Percentiles rank a stretch among this genome's conserved stretches.
Conservation (phyloP, 805 yeast genomes). For the Yarrowia alimentaria region DNA sequence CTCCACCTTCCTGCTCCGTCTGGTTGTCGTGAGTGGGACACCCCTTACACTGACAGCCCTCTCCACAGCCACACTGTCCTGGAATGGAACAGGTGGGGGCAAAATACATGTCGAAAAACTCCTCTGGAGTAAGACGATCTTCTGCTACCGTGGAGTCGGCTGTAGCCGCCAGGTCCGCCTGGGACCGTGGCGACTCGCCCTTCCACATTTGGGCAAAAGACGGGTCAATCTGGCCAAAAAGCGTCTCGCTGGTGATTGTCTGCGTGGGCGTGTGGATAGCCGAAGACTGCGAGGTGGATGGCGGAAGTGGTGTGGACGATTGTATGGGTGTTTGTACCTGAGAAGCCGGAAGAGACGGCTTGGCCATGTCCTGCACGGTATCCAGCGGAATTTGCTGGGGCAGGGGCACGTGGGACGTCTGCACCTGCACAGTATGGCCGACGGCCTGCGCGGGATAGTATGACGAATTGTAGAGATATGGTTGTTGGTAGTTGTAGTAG, state of each 20-base stretch:
- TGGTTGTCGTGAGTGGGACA: slow-evolving; percentile 37
- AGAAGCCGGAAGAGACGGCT: no score
- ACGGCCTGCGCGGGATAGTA: background rate
- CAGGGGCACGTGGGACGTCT: background rate
- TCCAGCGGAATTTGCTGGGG: background rate
- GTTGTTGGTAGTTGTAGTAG: slow-evolving; percentile 18
- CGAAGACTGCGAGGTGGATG: no score
- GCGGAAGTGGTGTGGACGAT: no score
- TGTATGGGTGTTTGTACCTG: no score
- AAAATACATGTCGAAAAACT: slow-evolving; percentile 35
- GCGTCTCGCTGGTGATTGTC: background rate
- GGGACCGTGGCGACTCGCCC: slow-evolving; percentile 6
- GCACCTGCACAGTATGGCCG: slow-evolving; percentile 9
- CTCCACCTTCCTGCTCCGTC: slow-evolving; percentile 13
- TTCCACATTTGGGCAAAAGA: slow-evolving; percentile 26
- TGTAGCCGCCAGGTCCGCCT: background rate
- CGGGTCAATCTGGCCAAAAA: slow-evolving; percentile 21
- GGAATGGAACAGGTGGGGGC: slow-evolving; percentile 42
- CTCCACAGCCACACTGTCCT: slow-evolving; percentile 43
- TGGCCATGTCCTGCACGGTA: no score
- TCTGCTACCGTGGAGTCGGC: slow-evolving; percentile 16
- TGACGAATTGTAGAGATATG: slow-evolving; percentile 20
- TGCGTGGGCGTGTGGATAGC: background rate
- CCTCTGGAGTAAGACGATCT: slow-evolving; percentile 27
- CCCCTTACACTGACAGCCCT: slow-evolving; percentile 40